Base-by-base conservation (phyloP, 495 filamentous ascomycete species). In the Aspergillus indologenus region DNA sequence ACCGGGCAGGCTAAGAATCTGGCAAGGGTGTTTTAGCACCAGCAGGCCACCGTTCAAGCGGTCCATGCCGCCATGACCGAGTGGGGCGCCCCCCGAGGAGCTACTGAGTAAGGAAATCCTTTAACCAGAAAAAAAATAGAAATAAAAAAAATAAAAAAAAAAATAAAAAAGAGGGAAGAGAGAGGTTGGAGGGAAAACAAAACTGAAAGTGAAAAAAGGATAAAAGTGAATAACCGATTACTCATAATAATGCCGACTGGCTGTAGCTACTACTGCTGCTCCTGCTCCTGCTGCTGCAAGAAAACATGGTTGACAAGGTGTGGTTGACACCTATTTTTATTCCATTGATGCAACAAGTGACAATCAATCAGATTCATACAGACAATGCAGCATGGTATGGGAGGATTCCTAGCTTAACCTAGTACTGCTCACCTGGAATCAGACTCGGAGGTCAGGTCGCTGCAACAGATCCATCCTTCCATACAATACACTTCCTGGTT, bases 1-100 rank as follows among this genome's bases (percentile, higher is more conserved):
- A 61, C 34, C 34, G 34, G 34, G 40, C 15, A 50, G 45, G 57
- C 54, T 64, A 64, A 46, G 18, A 45, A 19, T 57, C 29, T 52
- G 54, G 54, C 50, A 26, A 57, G 24, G 45, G 43, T 45, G 23
- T 48, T 54, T 58, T 29, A 29, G 26, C 26, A 63, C 62, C 63
- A 60, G 61, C 64, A 63, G 60, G 63, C 44, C 61, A 66, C 64
- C 63, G 60, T 71, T 69, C 69, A 63, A 68, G 70, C 70, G 70
- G 66, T 57, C 58, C 66, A 66, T 65, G 62, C 71, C 68, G 65
- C 67, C 59, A 53, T 47, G 51, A 60, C 64, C 63, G 62, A 66
- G 69, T 70, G 71, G 69, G 68, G 46, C 64, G 45, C 18, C 53
- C 45, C 53, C 42, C 34, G 34, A 40, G 34, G 34, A 40, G 34